A percentile compares a stretch with the other conserved stretches of the same genome.
These are phyloP conservation scores for Fusarium veterinarium DNA, from an alignment of 2,329 filamentous ascomycete genomes.

Conservation along the genomic window DNA sequence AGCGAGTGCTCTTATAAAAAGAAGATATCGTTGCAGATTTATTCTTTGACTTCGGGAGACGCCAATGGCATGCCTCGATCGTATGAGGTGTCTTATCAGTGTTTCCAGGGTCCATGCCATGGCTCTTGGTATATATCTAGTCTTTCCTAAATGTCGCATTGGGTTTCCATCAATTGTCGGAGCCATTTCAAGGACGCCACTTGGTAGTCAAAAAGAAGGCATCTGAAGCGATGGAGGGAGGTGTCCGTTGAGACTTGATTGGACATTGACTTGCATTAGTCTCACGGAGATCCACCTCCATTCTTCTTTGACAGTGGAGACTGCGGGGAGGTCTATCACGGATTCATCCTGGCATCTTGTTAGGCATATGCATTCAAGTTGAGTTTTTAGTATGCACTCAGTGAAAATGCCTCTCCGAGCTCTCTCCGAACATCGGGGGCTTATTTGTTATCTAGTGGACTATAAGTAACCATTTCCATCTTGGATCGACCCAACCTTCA, in stretches of 20 bases:
- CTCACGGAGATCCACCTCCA: neutral
- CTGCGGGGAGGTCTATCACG: neutral
- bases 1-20: neutral
- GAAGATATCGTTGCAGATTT: rapidly evolving
- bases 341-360: neutral
- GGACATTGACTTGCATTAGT: neutral
- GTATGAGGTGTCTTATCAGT: neutral
- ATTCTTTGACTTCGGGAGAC: neutral
- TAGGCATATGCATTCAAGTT: neutral
- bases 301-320: neutral
- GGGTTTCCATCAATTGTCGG: too few species aligned
- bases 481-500: neutral
- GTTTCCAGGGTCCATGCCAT: neutral
- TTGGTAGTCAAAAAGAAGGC: neutral
- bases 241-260: neutral
- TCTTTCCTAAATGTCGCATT: neutral
- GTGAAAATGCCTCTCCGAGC: rapidly evolving
- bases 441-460: neutral
- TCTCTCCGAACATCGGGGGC: neutral
- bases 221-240: neutral
- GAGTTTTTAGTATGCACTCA: neutral
- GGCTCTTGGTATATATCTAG: neutral
- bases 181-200: neutral
- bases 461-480: neutral
- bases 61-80: neutral